phyloP scores from a whole-genome alignment of 495 filamentous ascomycete species.

The Saxophila tyrrhenica region DNA sequence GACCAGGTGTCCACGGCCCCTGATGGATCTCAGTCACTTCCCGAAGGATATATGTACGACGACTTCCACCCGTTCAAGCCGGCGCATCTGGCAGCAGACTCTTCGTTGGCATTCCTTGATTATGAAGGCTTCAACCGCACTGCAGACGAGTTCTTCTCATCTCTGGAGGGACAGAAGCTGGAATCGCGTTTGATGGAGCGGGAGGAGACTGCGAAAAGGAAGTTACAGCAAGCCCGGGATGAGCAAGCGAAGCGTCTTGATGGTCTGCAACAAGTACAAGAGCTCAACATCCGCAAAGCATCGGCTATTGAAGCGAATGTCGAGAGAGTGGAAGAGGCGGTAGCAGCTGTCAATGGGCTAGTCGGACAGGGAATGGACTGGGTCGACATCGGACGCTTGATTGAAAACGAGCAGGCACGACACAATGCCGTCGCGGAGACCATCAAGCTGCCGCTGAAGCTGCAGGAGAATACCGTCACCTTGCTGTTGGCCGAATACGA shows the following conservation, averaged over 20 bases:
- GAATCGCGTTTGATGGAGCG: conserved; percentile 70
- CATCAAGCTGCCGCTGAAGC: conserved; percentile 78
- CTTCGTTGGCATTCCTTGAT: conserved; percentile 51
- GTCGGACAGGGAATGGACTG: conserved; percentile 94
- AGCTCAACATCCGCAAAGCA: conserved; percentile 78
- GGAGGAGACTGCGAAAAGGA: conserved; percentile 68
- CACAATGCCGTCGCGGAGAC: conserved; percentile 77
- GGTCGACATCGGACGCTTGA: conserved; percentile 75
- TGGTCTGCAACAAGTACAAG: conserved; percentile 65
- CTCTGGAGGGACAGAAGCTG: conserved; percentile 84
- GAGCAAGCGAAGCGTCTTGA: conserved; percentile 78
- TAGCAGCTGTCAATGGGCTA: conserved; percentile 78
- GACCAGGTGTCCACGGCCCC: conserved; percentile 9
- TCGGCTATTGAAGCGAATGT: conserved; percentile 80
- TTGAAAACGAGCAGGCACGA: conserved; percentile 71
- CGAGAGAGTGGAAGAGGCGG: conserved; percentile 81
- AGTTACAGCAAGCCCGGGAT: conserved; percentile 64
- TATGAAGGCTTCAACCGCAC: conserved; percentile 83
- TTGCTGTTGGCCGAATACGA: conserved; percentile 62
- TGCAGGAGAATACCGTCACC: conserved; percentile 80
- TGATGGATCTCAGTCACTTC: conserved; percentile 21
- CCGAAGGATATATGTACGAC: conserved; percentile 59
- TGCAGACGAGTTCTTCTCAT: conserved; percentile 94
- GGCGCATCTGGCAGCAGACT: conserved; percentile 62
- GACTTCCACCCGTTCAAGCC: conserved; percentile 94